These are phyloP conservation scores for Inonotus obliquus DNA, from an alignment of 1,284 basidiomycete genomes.

Conservation along the genomic window DNA sequence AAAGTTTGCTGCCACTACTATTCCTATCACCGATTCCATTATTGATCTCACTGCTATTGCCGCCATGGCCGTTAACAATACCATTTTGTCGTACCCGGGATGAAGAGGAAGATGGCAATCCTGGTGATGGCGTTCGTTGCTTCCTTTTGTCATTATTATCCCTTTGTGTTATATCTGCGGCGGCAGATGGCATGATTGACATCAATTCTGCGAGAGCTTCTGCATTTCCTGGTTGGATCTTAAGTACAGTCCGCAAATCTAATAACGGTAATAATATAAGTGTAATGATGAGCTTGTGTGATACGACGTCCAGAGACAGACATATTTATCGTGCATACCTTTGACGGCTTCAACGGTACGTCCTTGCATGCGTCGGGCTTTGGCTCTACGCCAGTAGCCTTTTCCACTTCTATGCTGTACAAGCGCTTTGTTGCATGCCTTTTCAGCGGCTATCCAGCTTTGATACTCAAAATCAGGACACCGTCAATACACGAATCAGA, in stretches of 20 bases:
- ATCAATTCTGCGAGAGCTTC: constrained; percentile 54
- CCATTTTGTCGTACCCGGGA: neutral
- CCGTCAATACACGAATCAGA: neutral
- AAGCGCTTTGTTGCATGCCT: constrained; percentile 57
- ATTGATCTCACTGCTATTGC: neutral
- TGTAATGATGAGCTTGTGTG: neutral
- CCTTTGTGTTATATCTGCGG: neutral
- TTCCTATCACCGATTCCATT: neutral
- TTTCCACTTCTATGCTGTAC: constrained; percentile 60
- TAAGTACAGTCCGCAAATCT: constrained; percentile 57
- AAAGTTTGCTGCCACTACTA: neutral
- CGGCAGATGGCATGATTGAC: constrained; percentile 34
- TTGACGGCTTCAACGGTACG: constrained; percentile 54
- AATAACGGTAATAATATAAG: neutral
- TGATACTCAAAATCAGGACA: neutral
- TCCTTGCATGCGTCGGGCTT: constrained; percentile 54
- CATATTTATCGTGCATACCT: constrained; percentile 34
- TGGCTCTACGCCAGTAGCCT: constrained; percentile 60
- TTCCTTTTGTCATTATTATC: neutral
- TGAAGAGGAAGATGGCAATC: constrained; percentile 9
- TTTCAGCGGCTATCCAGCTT: constrained; percentile 66
- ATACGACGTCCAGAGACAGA: neutral
- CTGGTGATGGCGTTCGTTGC: constrained; percentile 3
- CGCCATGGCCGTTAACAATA: neutral
- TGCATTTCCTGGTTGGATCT: constrained; percentile 52